Percentiles rank a stretch among this genome's conserved stretches.
Evolutionary conservation across 805 yeast genomes (phyloP).

Genomic region (Zygoascus tannicola): DNA sequence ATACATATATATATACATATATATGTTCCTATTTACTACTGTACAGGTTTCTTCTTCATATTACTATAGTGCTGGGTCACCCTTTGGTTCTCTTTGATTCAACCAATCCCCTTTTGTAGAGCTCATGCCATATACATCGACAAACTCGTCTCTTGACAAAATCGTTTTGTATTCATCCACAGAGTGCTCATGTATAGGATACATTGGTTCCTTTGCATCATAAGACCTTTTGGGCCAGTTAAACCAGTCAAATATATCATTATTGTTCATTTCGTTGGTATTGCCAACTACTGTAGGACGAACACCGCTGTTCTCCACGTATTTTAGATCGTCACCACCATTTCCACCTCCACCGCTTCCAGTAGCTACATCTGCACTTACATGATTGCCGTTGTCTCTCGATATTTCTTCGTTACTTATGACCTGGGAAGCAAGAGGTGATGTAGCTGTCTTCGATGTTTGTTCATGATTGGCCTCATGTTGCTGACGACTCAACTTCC

Average conservation of each 20-base stretch:
- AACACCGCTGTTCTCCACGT: neutral
- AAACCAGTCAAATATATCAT: slow-evolving; percentile 20
- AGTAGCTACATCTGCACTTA: neutral
- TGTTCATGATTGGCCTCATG: neutral
- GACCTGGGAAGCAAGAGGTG: neutral
- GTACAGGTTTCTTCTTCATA: no score
- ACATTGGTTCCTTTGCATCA: neutral
- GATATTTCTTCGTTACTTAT: neutral
- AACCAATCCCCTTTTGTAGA: slow-evolving; percentile 6
- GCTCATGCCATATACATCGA: neutral
- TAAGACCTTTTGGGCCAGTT: slow-evolving; percentile 19
- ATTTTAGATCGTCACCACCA: neutral
- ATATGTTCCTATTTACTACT: neutral
- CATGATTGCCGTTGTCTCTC: neutral
- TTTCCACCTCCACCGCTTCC: neutral
- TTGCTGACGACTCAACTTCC: neutral
- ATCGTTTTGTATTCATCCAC: slow-evolving; percentile 13
- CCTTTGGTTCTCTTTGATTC: neutral
- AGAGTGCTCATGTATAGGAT: slow-evolving; percentile 9
- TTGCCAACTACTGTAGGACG: neutral
- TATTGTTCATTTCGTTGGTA: neutral
- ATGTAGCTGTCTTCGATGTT: neutral
- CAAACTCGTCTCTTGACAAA: slow-evolving; percentile 19
- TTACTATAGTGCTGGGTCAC: no score
- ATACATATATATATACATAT: neutral